Conservation (phyloP, 73 alveolate genomes). For the Symbiodinium natans region DNA sequence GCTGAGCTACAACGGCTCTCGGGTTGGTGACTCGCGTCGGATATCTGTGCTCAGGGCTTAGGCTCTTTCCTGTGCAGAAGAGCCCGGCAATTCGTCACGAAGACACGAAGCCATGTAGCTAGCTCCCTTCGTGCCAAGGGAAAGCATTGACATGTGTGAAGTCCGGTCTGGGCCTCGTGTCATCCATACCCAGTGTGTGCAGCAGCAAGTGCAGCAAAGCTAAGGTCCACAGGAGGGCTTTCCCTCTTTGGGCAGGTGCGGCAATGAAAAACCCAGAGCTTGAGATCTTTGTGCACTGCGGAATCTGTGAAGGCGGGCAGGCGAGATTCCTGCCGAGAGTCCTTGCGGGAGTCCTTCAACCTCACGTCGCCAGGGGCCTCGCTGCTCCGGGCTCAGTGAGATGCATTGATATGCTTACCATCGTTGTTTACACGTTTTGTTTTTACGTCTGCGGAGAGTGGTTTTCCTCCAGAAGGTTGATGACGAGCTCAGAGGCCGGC, state of each 20-base stretch:
- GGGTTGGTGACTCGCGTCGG: neutral
- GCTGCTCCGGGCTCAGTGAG: neutral
- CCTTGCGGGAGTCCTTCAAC: no score
- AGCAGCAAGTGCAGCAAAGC: neutral
- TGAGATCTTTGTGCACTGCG: neutral
- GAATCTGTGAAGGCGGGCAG: neutral
- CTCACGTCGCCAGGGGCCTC: neutral
- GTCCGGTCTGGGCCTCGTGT: neutral
- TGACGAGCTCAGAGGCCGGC: conserved; percentile 36
- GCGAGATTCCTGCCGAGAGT: no score
- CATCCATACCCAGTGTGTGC: neutral
- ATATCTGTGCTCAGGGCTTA: neutral
- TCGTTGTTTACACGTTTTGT: no score
- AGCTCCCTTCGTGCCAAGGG: neutral
- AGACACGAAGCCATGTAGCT: no score
- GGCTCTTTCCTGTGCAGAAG: neutral
- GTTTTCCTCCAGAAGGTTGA: no score
- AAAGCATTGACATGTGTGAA: neutral
- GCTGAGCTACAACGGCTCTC: conserved; percentile 47
- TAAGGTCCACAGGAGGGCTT: conserved; percentile 8
- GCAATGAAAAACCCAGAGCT: neutral
- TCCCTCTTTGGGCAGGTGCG: conserved; percentile 48
- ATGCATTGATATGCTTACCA: no score
- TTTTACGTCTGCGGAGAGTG: no score
- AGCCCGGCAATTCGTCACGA: no score